These are phyloP conservation scores for Pythium folliculosum DNA, from an alignment of 352 stramenopile genomes.

Conservation along the genomic window DNA sequence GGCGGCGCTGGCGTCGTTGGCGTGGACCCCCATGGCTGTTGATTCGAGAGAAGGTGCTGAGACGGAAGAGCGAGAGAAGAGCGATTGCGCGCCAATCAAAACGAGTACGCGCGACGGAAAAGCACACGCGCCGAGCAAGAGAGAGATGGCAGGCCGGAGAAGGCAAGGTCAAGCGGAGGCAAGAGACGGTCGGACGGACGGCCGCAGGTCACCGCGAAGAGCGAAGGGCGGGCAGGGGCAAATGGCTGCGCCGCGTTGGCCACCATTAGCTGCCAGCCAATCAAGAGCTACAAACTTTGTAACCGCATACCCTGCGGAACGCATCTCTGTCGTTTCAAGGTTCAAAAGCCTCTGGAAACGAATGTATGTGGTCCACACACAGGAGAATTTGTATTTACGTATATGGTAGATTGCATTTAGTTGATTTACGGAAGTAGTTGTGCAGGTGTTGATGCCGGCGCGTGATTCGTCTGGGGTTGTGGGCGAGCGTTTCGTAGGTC, in stretches of 20 bases:
- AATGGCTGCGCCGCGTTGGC: constrained; percentile 26
- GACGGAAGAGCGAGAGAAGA: not conserved
- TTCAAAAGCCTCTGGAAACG: not conserved
- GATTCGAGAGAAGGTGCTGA: not conserved
- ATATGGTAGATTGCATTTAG: not conserved
- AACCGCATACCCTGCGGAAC: constrained; percentile 13
- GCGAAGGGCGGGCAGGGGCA: constrained; percentile 4
- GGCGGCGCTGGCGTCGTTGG: constrained; percentile 29
- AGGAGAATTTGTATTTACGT: not conserved
- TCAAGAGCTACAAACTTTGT: constrained; percentile 24
- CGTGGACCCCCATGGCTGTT: constrained; percentile 37
- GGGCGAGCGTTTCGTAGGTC: not conserved
- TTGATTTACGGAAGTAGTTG: constrained; percentile 2
- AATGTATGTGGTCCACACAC: constrained; percentile 23
- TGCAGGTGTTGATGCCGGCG: not conserved
- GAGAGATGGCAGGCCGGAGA: not conserved
- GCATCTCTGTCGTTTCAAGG: constrained; percentile 10
- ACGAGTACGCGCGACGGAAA: constrained; percentile 8
- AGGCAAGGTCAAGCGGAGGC: not conserved
- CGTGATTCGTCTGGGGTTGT: constrained; percentile 12
- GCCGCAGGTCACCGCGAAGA: not conserved
- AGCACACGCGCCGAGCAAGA: not conserved
- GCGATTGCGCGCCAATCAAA: constrained; percentile 7
- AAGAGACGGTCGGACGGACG: constrained; percentile 2
- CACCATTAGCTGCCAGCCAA: constrained; percentile 32